phyloP scores from a whole-genome alignment of 208 protist genomes.

The Vickermania ingenoplastis region DNA sequence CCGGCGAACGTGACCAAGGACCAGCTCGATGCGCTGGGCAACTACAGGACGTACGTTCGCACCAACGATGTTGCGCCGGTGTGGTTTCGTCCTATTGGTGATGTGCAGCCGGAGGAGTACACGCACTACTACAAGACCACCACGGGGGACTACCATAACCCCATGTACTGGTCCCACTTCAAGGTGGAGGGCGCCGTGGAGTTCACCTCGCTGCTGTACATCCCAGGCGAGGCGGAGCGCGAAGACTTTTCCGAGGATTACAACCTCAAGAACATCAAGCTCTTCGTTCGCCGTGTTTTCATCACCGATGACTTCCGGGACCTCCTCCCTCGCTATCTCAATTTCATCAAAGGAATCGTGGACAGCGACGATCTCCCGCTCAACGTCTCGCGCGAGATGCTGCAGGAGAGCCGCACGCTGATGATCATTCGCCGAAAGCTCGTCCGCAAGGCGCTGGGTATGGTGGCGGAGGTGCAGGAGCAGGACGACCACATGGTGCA shows the following conservation, averaged over 20 bases:
- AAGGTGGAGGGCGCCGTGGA: constrained; percentile 95
- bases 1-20: constrained; percentile 61
- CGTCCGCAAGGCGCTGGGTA: constrained; percentile 88
- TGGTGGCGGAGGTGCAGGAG: constrained; percentile 91
- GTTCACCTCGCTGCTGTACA: constrained; percentile 97
- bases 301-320: constrained; percentile 98
- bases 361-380: constrained; percentile 99
- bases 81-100: constrained; percentile 92
- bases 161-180: constrained; percentile 97
- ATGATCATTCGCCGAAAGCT: constrained; percentile 98
- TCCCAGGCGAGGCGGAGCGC: constrained; percentile 87
- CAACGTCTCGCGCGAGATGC: constrained; percentile 99
- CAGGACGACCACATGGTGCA: constrained; percentile 48
- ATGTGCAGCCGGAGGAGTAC: constrained; percentile 99
- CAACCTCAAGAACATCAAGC: constrained; percentile 82
- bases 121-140: constrained; percentile 98
- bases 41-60: constrained; percentile 78
- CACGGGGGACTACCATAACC: constrained; percentile 90
- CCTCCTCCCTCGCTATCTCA: constrained; percentile 91
- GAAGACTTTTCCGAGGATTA: constrained; percentile 86
- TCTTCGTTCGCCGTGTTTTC: constrained; percentile 98
- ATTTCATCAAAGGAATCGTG: constrained; percentile 96
- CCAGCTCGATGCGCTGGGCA: constrained; percentile 31
- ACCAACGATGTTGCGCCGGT: constrained; percentile 99
- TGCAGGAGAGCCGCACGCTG: constrained; percentile 96